Conservation (phyloP, 2,329 filamentous ascomycete genomes). For the Venturia pyrina region DNA sequence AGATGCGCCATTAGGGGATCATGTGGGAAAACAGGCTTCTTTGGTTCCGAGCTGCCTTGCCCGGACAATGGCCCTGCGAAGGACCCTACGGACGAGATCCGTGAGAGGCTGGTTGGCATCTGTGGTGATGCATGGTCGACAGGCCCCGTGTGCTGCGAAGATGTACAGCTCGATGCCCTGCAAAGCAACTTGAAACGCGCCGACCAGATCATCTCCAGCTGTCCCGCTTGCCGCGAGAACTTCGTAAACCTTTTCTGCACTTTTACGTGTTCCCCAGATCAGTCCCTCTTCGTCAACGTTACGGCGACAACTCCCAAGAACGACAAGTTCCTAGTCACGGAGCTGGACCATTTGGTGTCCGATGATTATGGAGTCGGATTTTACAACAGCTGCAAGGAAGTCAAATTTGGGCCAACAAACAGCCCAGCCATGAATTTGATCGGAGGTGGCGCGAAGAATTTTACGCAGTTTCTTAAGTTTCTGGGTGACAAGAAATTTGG, state of each 20-base stretch:
- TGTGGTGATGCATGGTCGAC: conserved; percentile 82
- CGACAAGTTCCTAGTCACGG: conserved; percentile 62
- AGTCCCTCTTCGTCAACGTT: conserved; percentile 90
- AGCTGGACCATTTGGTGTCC: conserved; percentile 82
- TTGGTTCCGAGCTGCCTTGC: conserved; percentile 82
- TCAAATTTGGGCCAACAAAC: conserved; percentile 94
- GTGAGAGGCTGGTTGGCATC: conserved; percentile 69
- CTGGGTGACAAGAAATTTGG: conserved; percentile 82
- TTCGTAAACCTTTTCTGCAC: conserved; percentile 98
- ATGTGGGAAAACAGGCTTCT: conserved; percentile 84
- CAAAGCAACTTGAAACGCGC: conserved; percentile 78
- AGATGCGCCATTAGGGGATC: conserved; percentile 85
- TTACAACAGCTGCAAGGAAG: conserved; percentile 96
- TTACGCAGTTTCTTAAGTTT: conserved; percentile 78
- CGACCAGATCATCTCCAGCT: conserved; percentile 81
- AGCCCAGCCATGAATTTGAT: conserved; percentile 93
- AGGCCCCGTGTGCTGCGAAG: conserved; percentile 73
- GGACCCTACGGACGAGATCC: conserved; percentile 59
- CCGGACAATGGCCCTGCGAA: conserved; percentile 79
- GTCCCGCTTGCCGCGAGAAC: conserved; percentile 94
- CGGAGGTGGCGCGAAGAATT: conserved; percentile 87
- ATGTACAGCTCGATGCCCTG: conserved; percentile 72
- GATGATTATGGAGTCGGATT: conserved; percentile 77
- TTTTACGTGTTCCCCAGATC: conserved; percentile 94
- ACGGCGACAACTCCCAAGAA: conserved; percentile 58